phyloP scores from a whole-genome alignment of 805 yeast species.

The Suhomyces prunicola region DNA sequence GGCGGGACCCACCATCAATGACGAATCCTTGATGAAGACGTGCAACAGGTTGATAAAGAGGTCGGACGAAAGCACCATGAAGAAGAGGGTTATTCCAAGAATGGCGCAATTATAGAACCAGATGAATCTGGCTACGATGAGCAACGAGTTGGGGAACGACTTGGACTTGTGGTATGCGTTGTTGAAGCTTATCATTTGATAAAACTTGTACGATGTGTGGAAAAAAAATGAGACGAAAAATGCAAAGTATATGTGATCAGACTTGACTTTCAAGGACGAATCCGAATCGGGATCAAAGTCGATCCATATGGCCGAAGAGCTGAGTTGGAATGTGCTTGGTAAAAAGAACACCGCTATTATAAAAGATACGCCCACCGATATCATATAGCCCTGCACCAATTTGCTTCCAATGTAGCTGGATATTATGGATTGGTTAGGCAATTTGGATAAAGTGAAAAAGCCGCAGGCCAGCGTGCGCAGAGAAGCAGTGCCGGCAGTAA shows the following conservation, averaged over 20 bases:
- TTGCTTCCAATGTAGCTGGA: not conserved
- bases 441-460: not conserved
- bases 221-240: conserved; percentile 11
- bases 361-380: not conserved
- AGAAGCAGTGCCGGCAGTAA: not conserved
- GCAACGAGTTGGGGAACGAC: conserved; percentile 14
- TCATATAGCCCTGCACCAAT: conserved; percentile 1
- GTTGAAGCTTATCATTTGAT: conserved; percentile 8
- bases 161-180: conserved; percentile 11
- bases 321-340: conserved; percentile 15
- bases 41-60: conserved; percentile 16
- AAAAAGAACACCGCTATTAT: conserved; percentile 4
- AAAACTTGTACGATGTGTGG: conserved; percentile 11
- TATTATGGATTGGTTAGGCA: not conserved
- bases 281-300: not conserved
- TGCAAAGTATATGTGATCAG: conserved; percentile 25
- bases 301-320: conserved; percentile 18
- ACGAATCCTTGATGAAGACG: conserved; percentile 2
- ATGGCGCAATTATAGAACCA: conserved; percentile 23
- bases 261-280: conserved; percentile 12
- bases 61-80: conserved; percentile 19
- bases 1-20: not conserved
- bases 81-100: conserved; percentile 8
- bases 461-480: not conserved
- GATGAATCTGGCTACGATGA: conserved; percentile 15